Base-by-base conservation (phyloP, 768 basidiomycete genomes). In the Rhodotorula sphaerocarpa region DNA sequence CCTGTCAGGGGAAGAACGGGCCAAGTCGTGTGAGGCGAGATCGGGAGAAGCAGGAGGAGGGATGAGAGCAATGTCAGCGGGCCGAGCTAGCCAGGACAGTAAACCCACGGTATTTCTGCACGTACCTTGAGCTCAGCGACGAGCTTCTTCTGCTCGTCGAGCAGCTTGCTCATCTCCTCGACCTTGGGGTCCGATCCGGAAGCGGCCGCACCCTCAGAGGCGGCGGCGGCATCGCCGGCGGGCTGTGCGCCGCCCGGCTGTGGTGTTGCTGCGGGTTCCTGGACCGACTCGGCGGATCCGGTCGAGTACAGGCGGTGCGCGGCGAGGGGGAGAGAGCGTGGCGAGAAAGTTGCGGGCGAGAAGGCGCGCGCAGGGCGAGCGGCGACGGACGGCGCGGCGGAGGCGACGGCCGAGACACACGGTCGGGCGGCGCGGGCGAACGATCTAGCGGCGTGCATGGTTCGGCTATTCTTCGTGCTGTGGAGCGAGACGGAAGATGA, bases 121-220 rank as follows among this genome's bases (percentile, higher is more conserved):
- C 20, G 23, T n/a, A 90, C 89, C 66, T 84, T 88, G 64, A 90
- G 79, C 75, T 90, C 90, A n/a, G 81, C 77, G n/a, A 85, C 83
- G 74, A 87, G 86, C 30, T 79, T 81, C 74, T 88, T 84, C 75
- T 90, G 87, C 67, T 83, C 83, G 78, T 89, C 85, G 59, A 93
- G 79, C 73, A 86, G 85, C 65, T 75, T 73, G 42, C 73, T 67
- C 25, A 76, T 54, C 7, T 74, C 73, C 18, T 52, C 63, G 9
- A 67, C 63, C 57, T 73, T 69, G 42, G 73, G 70, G 33, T 70
- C 70, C 10, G 20, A 14, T 7, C 9, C 45, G 23, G 20, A 23
- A 12, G n/a, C 12, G 33, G 23, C 23, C 4, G 1, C 27, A 9
- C 60, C 63, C 45, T 73, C 71, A 7, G 55, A 15, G 14, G 11